Evolutionary conservation across 2,329 filamentous ascomycete genomes (phyloP), one percentile per base, ranked within the genome.

Genomic region (Pestalotiopsis sp.): DNA sequence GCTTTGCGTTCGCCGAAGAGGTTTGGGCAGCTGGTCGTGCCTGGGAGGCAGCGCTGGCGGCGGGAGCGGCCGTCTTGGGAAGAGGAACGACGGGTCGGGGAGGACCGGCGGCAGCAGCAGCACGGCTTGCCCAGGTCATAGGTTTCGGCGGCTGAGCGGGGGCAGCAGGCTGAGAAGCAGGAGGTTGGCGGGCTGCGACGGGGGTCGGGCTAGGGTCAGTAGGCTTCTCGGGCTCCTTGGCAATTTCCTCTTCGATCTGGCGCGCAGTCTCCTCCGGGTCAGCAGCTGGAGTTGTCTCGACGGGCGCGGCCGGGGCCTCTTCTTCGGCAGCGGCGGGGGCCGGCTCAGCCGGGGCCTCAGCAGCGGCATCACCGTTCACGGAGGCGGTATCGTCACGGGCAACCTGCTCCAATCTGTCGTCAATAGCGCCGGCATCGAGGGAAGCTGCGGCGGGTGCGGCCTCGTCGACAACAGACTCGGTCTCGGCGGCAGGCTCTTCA

Each of bases 91-190:
- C 86, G 59, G 86, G 82, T 49, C 77, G 75, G 60, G 88, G 81
- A 66, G 90, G 87, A 62, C 90, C 90, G 39, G 89, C 85, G 67
- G 89, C 87, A 63, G 90, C 90, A 41, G 89, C 87, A 49, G 83
- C 83, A 72, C 88, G 90, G 81, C 88, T 93, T 36, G 93, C 93
- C 93, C 93, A 95, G 36, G 89, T 90, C 84, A 92, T 88, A 57
- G 90, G 89, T 84, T 90, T 91, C 27, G 85, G 78, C 49, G 86
- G 82, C 70, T 83, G 81, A 23, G 80, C 75, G 39, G 80, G 77
- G n/a, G 80, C 78, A 36, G 77, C 73, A 58, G 80, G 75, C 36
- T 76, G 73, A 65, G 77, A 71, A 38, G 80, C 75, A 49, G 81
- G 73, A 66, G 87, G 84, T 66, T 82, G 78, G 38, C 81, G 75